A percentile compares a stretch with the other conserved stretches of the same genome.
These are phyloP conservation scores for Lanmaoa rubissima DNA, from an alignment of 768 basidiomycete genomes.

Conservation along the genomic window DNA sequence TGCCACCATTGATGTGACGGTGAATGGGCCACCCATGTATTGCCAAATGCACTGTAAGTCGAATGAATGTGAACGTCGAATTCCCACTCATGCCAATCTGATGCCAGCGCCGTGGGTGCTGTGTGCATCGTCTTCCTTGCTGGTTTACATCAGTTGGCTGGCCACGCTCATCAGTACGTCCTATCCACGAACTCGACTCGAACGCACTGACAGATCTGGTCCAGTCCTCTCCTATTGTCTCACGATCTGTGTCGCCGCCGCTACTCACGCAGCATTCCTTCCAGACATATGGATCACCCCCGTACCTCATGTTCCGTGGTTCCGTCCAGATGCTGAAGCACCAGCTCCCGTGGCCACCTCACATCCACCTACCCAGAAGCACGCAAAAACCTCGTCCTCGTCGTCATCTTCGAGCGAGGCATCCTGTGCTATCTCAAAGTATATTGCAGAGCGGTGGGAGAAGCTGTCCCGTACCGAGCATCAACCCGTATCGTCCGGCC, in stretches of 20 bases:
- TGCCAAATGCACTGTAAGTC: constrained; percentile 38
- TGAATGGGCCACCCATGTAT: constrained; percentile 40
- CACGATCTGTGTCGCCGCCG: constrained; percentile 44
- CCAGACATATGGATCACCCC: constrained; percentile 53
- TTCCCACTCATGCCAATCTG: constrained; percentile 5
- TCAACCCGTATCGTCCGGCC: constrained; percentile 15
- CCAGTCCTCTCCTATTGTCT: constrained; percentile 57
- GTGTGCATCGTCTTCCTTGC: constrained; percentile 48
- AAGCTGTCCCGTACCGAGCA: constrained; percentile 26
- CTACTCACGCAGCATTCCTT: constrained; percentile 43
- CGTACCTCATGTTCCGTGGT: constrained; percentile 60
- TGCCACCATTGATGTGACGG: constrained; percentile 46
- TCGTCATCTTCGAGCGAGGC: constrained; percentile 9
- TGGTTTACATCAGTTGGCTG: constrained; percentile 50
- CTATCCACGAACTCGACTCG: not conserved
- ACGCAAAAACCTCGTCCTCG: constrained; percentile 3
- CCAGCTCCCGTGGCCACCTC: not conserved
- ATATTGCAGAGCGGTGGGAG: constrained; percentile 33
- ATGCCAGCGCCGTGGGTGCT: constrained; percentile 38
- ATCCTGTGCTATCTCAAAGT: constrained; percentile 27
- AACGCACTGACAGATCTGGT: not conserved
- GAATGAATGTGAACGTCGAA: not conserved
- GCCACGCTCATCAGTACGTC: constrained; percentile 45
- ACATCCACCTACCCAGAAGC: constrained; percentile 10
- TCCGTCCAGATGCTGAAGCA: constrained; percentile 26